Evolutionary conservation across 306 rosid species (phyloP).

Genomic region (Sindora glabra): DNA sequence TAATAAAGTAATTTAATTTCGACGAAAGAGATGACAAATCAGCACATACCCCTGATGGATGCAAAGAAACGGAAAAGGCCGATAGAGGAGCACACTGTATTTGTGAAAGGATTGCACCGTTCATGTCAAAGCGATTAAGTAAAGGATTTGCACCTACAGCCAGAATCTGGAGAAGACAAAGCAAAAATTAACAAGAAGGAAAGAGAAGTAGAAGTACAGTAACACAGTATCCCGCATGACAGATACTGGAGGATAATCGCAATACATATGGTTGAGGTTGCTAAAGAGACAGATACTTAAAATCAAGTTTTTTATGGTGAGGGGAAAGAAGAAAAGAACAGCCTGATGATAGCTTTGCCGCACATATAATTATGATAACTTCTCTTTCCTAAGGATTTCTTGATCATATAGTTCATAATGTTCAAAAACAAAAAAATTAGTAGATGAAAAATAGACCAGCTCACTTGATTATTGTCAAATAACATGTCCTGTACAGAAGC

Average conservation of each 20-base stretch:
- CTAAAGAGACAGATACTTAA: background rate
- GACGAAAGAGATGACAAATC: background rate
- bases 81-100: conserved; percentile 85
- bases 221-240: background rate
- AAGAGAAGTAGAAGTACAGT: background rate
- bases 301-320: too few species aligned
- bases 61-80: conserved; percentile 65
- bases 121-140: conserved; percentile 68
- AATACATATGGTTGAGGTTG: background rate
- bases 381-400: background rate
- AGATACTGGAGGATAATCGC: background rate
- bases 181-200: background rate
- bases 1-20: background rate
- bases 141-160: conserved; percentile 83
- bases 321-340: too few species aligned
- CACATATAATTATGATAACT: too few species aligned
- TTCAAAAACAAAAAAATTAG: too few species aligned
- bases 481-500: conserved; percentile 72
- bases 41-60: conserved; percentile 69
- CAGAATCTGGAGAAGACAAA: conserved; percentile 44
- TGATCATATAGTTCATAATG: conserved; percentile 2
- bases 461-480: conserved; percentile 77
- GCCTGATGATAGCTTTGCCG: too few species aligned
- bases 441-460: conserved; percentile 7
- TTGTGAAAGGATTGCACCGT: conserved; percentile 72